phyloP scores from a whole-genome alignment of 139 green algal genomes.

The Chlorella sp. region DNA sequence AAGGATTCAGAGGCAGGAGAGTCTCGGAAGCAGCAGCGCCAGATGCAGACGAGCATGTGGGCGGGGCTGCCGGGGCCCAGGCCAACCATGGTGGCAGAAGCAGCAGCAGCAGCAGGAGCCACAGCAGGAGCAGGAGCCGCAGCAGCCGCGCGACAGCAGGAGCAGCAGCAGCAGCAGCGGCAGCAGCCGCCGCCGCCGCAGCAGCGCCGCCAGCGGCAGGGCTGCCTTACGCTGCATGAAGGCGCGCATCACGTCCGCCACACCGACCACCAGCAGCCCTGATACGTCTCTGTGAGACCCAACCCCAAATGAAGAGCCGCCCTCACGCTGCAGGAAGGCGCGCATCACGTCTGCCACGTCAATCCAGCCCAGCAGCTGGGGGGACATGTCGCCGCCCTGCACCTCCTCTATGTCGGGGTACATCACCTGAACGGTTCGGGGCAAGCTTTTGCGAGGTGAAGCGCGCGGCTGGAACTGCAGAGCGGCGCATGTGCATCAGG shows the following conservation, averaged over 20 bases:
- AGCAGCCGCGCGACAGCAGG: neutral
- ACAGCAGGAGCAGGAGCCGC: too few species aligned
- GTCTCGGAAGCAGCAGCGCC: neutral
- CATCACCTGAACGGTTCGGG: constrained; percentile 28
- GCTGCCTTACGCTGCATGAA: neutral
- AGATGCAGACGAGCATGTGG: neutral
- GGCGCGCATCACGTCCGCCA: neutral
- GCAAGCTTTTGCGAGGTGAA: neutral
- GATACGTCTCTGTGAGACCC: too few species aligned
- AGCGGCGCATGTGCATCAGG: neutral
- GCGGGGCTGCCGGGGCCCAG: neutral
- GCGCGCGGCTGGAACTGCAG: neutral
- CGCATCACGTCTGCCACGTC: constrained; percentile 60
- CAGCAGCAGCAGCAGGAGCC: too few species aligned
- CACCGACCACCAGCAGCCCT: too few species aligned
- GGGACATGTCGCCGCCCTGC: constrained; percentile 34
- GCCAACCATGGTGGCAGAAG: too few species aligned
- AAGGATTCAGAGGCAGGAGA: neutral
- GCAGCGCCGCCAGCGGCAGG: neutral
- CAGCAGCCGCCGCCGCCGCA: neutral
- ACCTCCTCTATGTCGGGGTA: constrained; percentile 62
- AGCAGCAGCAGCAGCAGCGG: too few species aligned
- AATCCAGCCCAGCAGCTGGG: constrained; percentile 71
- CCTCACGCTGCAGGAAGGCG: constrained; percentile 46
- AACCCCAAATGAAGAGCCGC: too few species aligned